Percentiles rank a stretch among this genome's conserved stretches.
Evolutionary conservation across 1,284 basidiomycete genomes (phyloP).

Genomic region (Tilletia setariae): DNA sequence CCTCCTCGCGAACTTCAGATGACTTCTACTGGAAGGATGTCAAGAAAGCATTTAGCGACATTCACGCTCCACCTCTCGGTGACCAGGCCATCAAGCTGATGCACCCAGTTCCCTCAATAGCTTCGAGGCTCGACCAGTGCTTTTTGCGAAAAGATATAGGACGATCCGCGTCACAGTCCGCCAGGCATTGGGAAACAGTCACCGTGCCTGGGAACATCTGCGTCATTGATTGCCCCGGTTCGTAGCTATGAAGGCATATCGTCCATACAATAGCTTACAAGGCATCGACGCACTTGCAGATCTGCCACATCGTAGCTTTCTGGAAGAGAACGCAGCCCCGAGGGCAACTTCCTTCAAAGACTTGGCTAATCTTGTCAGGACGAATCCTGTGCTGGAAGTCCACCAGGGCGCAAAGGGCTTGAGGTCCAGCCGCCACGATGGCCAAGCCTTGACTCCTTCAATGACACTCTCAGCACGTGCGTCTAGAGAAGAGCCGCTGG

Average conservation of each 20-base stretch:
- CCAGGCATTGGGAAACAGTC: not conserved
- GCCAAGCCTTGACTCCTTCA: not conserved
- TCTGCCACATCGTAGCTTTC: not conserved
- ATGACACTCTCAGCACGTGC: not conserved
- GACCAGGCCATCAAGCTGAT: not conserved
- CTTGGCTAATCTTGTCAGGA: not conserved
- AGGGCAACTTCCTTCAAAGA: not conserved
- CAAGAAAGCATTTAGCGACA: not conserved
- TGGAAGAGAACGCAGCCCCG: not conserved
- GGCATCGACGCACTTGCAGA: not conserved
- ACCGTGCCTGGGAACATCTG: not conserved
- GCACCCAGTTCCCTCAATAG: too few relatives aligned
- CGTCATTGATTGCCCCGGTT: not conserved
- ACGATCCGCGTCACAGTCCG: not conserved
- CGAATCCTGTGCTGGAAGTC: constrained; percentile 2
- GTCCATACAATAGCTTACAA: not conserved
- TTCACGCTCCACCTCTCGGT: not conserved
- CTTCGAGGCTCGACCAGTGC: not conserved
- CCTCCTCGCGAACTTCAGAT: too few relatives aligned
- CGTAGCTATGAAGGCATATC: not conserved
- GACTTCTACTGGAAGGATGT: not conserved
- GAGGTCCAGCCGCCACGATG: not conserved
- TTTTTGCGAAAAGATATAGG: not conserved
- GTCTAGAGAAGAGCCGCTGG: not conserved
- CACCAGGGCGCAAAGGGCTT: not conserved